These are phyloP conservation scores for Dictyostelium brefeldianum DNA, from an alignment of 78 protist species.

Conservation along the genomic window DNA sequence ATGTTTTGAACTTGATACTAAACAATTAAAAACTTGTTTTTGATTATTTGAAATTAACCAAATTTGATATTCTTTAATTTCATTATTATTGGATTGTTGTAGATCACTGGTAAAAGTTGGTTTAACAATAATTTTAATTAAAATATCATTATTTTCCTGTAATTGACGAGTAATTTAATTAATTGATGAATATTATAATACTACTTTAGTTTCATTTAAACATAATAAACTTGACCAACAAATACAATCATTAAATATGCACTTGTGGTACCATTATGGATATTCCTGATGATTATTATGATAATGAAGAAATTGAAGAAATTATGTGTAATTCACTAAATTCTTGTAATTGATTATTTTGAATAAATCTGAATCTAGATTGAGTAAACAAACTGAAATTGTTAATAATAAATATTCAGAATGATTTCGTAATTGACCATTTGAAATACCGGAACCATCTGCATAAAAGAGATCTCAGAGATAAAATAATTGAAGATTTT, in stretches of 20 bases:
- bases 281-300: background rate
- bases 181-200: background rate
- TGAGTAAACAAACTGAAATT: background rate
- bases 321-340: background rate
- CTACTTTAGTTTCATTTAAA: constrained; percentile 33
- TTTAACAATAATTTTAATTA: background rate
- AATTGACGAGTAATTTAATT: background rate
- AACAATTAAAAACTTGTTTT: background rate
- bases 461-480: constrained; percentile 36
- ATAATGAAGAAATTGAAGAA: background rate
- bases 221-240: constrained; percentile 25
- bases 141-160: background rate
- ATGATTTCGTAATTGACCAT: constrained; percentile 25
- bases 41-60: constrained; percentile 5
- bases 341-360: background rate
- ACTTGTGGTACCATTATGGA: background rate
- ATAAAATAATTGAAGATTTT: background rate
- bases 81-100: too few relatives aligned
- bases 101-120: too few relatives aligned
- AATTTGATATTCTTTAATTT: background rate
- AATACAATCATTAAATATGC: constrained; percentile 15
- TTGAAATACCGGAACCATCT: constrained; percentile 29
- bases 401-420: constrained; percentile 2
- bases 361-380: background rate
- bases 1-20: background rate